Percentiles rank a stretch among this genome's conserved stretches.
phyloP scores from a whole-genome alignment of 2,329 filamentous ascomycete species.

The Fusarium oligoseptatum region DNA sequence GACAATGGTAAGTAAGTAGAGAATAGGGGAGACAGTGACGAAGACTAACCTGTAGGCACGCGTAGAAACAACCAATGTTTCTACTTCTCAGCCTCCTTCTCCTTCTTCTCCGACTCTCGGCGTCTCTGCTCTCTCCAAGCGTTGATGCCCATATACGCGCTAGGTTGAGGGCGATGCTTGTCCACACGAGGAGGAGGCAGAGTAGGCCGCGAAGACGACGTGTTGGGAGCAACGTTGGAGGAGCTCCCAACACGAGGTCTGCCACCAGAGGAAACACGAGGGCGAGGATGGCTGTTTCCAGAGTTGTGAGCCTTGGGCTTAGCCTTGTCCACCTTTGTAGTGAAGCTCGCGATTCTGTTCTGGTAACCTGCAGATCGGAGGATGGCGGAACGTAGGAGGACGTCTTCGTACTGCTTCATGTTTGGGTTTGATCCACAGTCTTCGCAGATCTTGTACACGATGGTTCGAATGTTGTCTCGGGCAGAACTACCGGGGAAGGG shows the following conservation, averaged over 20 bases:
- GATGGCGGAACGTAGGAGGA: conserved; percentile 46
- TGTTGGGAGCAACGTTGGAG: not conserved
- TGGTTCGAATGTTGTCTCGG: not conserved
- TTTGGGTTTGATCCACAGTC: not conserved
- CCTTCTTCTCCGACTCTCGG: not conserved
- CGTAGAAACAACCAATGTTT: too few species aligned
- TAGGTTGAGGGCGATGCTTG: conserved; percentile 17
- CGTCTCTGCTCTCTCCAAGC: conserved; percentile 36
- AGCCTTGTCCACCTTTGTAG: conserved; percentile 21
- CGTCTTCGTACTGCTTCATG: conserved; percentile 41
- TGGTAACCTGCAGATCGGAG: conserved; percentile 46
- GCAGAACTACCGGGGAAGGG: conserved; percentile 10
- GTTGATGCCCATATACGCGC: conserved; percentile 46
- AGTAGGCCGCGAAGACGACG: not conserved
- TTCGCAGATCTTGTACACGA: conserved; percentile 28
- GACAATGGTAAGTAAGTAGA: not conserved
- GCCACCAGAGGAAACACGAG: not conserved
- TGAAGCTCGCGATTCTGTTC: conserved; percentile 36
- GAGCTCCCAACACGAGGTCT: not conserved
- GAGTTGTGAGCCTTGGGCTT: not conserved
- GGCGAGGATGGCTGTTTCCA: not conserved
- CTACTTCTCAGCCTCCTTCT: not conserved
- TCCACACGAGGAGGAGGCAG: conserved; percentile 2
- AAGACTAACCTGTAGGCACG: not conserved
- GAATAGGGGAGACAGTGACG: accelerated